Percentiles rank a stretch among this genome's conserved stretches.
phyloP scores from a whole-genome alignment of 2,329 filamentous ascomycete genomes.

The Epichloe festucae region DNA sequence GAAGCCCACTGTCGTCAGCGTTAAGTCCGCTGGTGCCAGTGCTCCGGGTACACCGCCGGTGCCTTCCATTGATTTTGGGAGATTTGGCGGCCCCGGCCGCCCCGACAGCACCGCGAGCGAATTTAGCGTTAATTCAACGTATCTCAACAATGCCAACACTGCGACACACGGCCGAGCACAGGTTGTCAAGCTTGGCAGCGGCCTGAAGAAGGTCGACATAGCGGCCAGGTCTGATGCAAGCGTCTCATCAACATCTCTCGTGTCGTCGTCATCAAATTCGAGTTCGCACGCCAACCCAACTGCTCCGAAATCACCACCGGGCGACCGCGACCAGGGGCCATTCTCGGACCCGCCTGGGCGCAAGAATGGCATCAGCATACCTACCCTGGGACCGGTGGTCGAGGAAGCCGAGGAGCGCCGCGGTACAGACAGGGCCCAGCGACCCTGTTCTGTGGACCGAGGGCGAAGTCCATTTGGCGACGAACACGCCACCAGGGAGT shows the following conservation, averaged over 20 bases:
- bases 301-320: constrained; percentile 34
- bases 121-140: constrained; percentile 56
- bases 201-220: constrained; percentile 32
- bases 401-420: constrained; percentile 32
- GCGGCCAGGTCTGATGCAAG: constrained; percentile 25
- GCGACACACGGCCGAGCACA: constrained; percentile 45
- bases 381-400: constrained; percentile 40
- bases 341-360: constrained; percentile 42
- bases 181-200: constrained; percentile 44
- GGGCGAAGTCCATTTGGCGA: constrained; percentile 42
- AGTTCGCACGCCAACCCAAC: constrained; percentile 32
- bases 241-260: constrained; percentile 11
- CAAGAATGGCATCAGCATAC: constrained; percentile 23
- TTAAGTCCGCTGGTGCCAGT: constrained; percentile 54
- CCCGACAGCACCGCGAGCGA: constrained; percentile 44
- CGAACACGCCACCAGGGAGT: constrained; percentile 43
- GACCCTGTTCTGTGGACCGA: constrained; percentile 15
- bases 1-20: constrained; percentile 86
- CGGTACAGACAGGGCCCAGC: constrained; percentile 20
- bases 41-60: constrained; percentile 54
- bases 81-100: constrained; percentile 31
- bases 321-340: constrained; percentile 43
- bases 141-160: constrained; percentile 52
- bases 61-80: constrained; percentile 54
- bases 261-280: constrained; percentile 5